A percentile compares a stretch with the other conserved stretches of the same genome.
These are phyloP conservation scores for Colletotrichum somersetense DNA, from an alignment of 2,329 filamentous ascomycete species.

Conservation along the genomic window DNA sequence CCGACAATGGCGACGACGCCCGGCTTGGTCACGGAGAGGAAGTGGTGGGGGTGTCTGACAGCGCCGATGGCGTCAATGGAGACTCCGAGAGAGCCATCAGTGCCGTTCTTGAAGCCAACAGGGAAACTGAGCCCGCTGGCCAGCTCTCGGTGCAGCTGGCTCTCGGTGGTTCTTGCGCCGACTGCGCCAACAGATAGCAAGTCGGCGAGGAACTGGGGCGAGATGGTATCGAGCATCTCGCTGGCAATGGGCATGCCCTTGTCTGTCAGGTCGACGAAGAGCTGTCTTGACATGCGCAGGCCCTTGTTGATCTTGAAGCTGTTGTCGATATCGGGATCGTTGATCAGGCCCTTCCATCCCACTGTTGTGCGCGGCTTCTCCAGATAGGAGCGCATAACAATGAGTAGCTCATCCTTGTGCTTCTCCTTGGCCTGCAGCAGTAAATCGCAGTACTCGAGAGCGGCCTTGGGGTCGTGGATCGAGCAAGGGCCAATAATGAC, in stretches of 20 bases:
- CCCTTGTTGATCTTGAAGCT: conserved; percentile 99
- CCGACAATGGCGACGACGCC: conserved; percentile 95
- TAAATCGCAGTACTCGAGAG: conserved; percentile 91
- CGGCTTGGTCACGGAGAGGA: conserved; percentile 96
- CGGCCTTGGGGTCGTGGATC: conserved; percentile 93
- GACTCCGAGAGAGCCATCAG: conserved; percentile 88
- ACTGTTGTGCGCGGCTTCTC: conserved; percentile 99
- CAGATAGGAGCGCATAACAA: conserved; percentile 98
- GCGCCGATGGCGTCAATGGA: conserved; percentile 97
- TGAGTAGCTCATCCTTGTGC: conserved; percentile 88
- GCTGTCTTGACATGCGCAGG: conserved; percentile 83
- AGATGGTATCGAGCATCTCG: conserved; percentile 99
- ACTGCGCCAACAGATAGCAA: conserved; percentile 91
- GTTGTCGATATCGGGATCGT: conserved; percentile 98
- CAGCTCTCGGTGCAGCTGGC: conserved; percentile 93
- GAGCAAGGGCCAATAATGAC: conserved; percentile 95
- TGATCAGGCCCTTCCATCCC: conserved; percentile 98
- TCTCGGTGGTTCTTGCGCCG: conserved; percentile 96
- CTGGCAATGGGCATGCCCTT: conserved; percentile 96
- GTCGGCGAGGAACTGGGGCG: conserved; percentile 95
- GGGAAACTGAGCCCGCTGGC: conserved; percentile 96
- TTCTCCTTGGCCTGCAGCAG: conserved; percentile 86
- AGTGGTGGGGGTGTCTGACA: conserved; percentile 92
- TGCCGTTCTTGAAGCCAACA: conserved; percentile 99
- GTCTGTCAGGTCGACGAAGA: conserved; percentile 92